Base-by-base conservation (phyloP, 805 yeast species). In the Ogataea angusta region DNA sequence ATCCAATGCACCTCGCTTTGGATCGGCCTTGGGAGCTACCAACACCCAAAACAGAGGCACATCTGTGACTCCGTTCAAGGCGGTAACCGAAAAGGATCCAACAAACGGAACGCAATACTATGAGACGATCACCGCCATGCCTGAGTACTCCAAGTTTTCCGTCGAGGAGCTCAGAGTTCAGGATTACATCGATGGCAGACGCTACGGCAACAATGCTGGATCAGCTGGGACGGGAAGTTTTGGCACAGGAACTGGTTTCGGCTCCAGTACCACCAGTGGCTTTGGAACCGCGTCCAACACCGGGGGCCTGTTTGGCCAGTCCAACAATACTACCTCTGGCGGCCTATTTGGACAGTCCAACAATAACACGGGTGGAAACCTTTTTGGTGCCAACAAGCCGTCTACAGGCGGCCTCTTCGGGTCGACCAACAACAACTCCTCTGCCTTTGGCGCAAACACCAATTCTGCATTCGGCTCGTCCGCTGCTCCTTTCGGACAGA, bases 111-210 rank as follows among this genome's bases (percentile, higher is more conserved):
- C 70, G 15, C 80, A 78, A 40, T 64, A 71, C 36, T 90, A 70
- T 64, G 87, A 91, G 62, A 79, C 79, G 52, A 83, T 93, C 46
- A 69, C 85, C 9, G 76, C 86, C 32, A 90, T 93, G 97, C 95
- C 95, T 5, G 95, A 88, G 62, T 93, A 91, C 59, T 75, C 74
- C 52, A 80, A 80, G 52, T 85, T 63, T 53, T 85, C 96, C 0
- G 76, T 81, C 56, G 97, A 89, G 62, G 99, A 93, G 60, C 75
- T 93, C 62, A 76, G 99, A 58, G 68, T 75, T 52, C 91, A 84
- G 61, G 99, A 93, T 65, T 93, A 93, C 60, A 78, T 79, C 52
- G 85, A 80, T 48, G 78, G 77, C 40, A 73, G 93, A 56, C 73
- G 78, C 45, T 78, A 49, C 47, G 90, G 86, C 12, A 77, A 48